Conservation (phyloP, 352 stramenopile species). For the Phytophthora colocasiae region DNA sequence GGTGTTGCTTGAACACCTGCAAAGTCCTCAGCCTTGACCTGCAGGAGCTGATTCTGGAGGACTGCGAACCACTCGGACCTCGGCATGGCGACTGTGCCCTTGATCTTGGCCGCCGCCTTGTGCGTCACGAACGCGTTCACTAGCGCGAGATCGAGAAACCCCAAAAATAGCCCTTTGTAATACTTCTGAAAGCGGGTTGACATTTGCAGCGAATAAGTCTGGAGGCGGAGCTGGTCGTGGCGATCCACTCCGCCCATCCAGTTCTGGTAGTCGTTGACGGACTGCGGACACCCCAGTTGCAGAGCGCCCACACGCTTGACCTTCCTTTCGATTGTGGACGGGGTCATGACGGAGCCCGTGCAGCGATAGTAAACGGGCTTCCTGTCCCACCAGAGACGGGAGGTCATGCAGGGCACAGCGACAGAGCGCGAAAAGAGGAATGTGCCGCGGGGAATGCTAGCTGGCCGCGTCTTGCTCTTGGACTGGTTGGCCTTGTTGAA, state of each 20-base stretch:
- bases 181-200: background rate
- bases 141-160: background rate
- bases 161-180: background rate
- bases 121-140: background rate
- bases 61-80: background rate
- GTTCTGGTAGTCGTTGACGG: background rate
- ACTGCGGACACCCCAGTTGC: background rate
- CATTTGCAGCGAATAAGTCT: background rate
- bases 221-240: background rate
- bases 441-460: too few species aligned
- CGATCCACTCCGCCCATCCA: background rate
- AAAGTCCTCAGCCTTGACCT: background rate
- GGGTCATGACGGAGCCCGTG: background rate
- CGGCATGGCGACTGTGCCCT: background rate
- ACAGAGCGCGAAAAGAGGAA: too few species aligned
- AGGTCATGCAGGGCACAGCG: too few species aligned
- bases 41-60: constrained; percentile 1
- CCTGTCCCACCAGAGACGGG: too few species aligned
- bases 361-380: background rate
- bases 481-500: too few species aligned
- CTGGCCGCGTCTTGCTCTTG: too few species aligned
- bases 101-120: background rate
- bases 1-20: background rate
- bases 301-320: background rate
- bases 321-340: background rate